Percentiles rank a stretch among this genome's conserved stretches.
Conservation (phyloP, 2,329 filamentous ascomycete species). For the Claviceps fusiformis region DNA sequence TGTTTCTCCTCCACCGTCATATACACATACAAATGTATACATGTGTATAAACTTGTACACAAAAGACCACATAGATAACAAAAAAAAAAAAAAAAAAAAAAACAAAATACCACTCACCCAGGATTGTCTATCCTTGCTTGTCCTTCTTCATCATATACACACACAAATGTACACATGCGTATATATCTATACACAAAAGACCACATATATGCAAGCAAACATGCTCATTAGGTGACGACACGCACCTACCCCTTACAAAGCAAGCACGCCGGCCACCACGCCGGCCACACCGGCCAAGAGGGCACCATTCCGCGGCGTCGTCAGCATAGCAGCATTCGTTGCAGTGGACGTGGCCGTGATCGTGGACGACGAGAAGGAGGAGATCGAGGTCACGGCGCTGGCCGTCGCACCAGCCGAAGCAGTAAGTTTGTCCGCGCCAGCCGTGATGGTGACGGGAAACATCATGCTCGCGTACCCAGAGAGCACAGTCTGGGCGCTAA, state of each 20-base stretch:
- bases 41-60: too few relatives aligned
- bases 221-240: too few relatives aligned
- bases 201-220: too few relatives aligned
- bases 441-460: slow-evolving; percentile 23
- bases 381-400: background rate
- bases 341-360: slow-evolving; percentile 5
- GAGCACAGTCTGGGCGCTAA: slow-evolving; percentile 1
- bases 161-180: too few relatives aligned
- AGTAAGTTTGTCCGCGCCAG: slow-evolving; percentile 23
- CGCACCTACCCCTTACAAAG: slow-evolving; percentile 18
- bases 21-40: too few relatives aligned
- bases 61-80: too few relatives aligned
- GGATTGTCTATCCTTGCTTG: too few relatives aligned
- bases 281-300: slow-evolving; percentile 22
- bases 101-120: too few relatives aligned
- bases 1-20: too few relatives aligned
- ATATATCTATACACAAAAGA: too few relatives aligned
- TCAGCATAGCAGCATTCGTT: slow-evolving; percentile 18
- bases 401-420: slow-evolving; percentile 4
- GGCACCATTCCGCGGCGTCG: slow-evolving; percentile 19
- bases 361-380: slow-evolving; percentile 5
- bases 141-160: too few relatives aligned
- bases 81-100: too few relatives aligned
- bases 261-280: slow-evolving; percentile 19
- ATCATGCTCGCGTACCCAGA: slow-evolving; percentile 11